Evolutionary conservation across 2,329 filamentous ascomycete genomes (phyloP), one percentile per base, ranked within the genome.

Genomic region (Berkeleyomyces rouxiae): DNA sequence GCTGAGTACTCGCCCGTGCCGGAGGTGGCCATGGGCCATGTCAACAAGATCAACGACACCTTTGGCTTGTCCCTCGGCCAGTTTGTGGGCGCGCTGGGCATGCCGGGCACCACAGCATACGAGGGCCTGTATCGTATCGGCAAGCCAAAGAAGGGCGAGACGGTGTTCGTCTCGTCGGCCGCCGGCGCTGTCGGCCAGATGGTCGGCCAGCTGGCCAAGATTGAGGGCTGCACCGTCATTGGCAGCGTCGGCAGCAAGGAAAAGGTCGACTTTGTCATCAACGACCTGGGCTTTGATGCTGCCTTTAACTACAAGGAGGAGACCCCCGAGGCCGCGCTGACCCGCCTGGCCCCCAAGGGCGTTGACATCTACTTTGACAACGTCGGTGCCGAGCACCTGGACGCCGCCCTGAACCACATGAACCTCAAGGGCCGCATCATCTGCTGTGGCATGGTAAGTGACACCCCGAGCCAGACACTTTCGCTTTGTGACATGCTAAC

Each of bases 251-350:
- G 90, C 2, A 83, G 83, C 16, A 86, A 91, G 69, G 84, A 87
- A 69, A 95, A 95, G 77, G 77, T 90, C 33, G 82, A 87, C 23
- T 93, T 84, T 72, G 72, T 81, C 61, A 70, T 67, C 51, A 73
- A 77, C 62, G 75, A 79, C 69, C 74, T 81, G 1, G 79, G 78
- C 7, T 81, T 78, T 67, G 78, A 81, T 62, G 74, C 67, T 13
- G 89, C 84, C 7, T 93, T 92, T 76, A 93, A 95, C 78, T 95
- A 95, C 79, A 92, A 93, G 80, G 90, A 82, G 67, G 88, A 93
- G 75, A 81, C 79, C 67, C 80, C 88, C 0, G 70, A 74, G 0
- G 84, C 85, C 9, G 88, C 87, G 0, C 77, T 95, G 63, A 73
- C 77, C 67, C 79, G 87, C 64, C 78, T 93, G 16, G 87, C 87